Evolutionary conservation across 2,329 filamentous ascomycete genomes (phyloP).

Genomic region (Cordyceps tenuipes): DNA sequence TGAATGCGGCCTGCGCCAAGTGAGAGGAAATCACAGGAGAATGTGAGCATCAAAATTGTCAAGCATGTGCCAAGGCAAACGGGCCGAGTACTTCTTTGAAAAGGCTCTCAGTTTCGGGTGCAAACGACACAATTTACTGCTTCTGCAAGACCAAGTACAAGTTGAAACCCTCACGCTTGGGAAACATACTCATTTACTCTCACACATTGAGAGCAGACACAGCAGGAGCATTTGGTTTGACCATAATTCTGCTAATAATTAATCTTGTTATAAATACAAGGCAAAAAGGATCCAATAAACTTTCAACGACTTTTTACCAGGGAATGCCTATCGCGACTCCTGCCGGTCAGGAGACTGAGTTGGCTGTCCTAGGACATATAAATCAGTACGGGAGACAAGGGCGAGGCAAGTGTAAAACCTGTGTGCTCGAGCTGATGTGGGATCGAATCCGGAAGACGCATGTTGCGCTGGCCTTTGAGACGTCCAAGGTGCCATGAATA

Average conservation of each 20-base stretch:
- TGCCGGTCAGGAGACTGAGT: neutral
- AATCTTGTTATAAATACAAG: neutral
- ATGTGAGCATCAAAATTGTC: conserved; percentile 6
- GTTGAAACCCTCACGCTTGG: neutral
- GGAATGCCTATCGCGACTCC: conserved; percentile 4
- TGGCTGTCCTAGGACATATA: conserved; percentile 12
- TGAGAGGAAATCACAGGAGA: conserved; percentile 6
- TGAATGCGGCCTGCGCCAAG: neutral
- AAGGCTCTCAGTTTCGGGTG: neutral
- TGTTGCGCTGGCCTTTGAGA: neutral
- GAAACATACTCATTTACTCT: neutral
- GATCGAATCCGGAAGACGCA: neutral
- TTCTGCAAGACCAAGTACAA: neutral
- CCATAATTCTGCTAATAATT: neutral
- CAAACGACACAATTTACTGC: neutral
- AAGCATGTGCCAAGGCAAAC: neutral
- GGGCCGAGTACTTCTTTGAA: neutral
- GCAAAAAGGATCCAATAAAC: neutral
- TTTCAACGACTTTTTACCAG: neutral
- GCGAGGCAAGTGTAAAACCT: conserved; percentile 12
- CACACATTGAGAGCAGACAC: neutral
- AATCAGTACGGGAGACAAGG: conserved; percentile 12
- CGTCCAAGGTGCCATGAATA: neutral
- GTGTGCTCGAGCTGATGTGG: conserved; percentile 5
- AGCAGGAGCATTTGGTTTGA: neutral